Evolutionary conservation across 805 yeast genomes (phyloP), one percentile per base, ranked within the genome.

Genomic region (Yarrowia sp.): DNA sequence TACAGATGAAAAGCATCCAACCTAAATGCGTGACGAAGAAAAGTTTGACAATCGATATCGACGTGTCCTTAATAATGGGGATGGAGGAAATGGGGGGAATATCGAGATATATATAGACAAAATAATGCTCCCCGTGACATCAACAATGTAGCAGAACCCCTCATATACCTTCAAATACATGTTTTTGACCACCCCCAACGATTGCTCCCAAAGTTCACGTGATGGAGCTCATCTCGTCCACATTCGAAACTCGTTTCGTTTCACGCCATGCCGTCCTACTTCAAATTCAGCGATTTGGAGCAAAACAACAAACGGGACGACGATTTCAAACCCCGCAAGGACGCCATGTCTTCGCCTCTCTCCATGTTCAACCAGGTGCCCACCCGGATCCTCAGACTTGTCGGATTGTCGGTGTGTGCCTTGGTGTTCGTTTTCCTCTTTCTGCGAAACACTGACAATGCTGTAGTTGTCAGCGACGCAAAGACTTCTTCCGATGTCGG

Each of bases 251-350:
- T 9, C 61, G 46, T 24, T 20, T 20, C 33, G 20, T 36, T 36
- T 17, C 61, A 39, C 64, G 39, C 33, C 64, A 58, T 58, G 64
- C 64, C 66, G 38, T 61, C 66, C 24, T 61, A 61, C 55, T 61
- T 61, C 66, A 61, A 61, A 39, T 61, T 61, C 55, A 47, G 44
- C 42, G 66, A 61, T 61, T 47, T 61, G 53, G 66, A 61, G 55
- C 65, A 58, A 43, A 58, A 58, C 44, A 58, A 46, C 55, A 61
- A 61, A 46, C 53, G 66, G 38, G 43, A 36, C 53, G 66, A 61
- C 66, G 55, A 61, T 17, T 61, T 36, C 66, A 36, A 46, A 61
- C 66, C 66, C 55, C 66, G 66, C 20, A 61, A 61, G 12, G 44
- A 44, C 43, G 30, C 43, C 34, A 47, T 47, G 53, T 46, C 55